Base-by-base conservation (phyloP, 164 flowering plant genomes). In the Taxillus chinensis region DNA sequence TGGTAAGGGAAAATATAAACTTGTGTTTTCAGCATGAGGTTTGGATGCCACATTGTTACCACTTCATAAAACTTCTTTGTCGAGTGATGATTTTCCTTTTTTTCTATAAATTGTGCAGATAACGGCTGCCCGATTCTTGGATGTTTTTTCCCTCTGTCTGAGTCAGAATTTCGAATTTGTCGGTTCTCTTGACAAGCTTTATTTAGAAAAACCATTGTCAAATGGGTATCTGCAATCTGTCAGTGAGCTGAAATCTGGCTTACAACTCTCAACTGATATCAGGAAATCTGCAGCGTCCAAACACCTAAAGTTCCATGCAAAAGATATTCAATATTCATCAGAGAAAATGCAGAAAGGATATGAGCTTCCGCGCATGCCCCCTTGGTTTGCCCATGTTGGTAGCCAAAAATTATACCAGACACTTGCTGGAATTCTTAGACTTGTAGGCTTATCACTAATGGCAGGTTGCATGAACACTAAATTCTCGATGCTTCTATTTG, bases 301-400 rank as follows among this genome's bases (percentile, higher is more conserved):
- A 59, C 45, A 40, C 45, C 54, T 77, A 40, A 65, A 68, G 39
- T 40, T 53, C 41, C 53, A 65, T 55, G 73, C 61, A 45, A 74
- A 59, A 67, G 65, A 53, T 62, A 53, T 50, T 41, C 55, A 62
- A 55, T 27, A 41, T 48, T 53, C 65, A 4, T 7, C 7, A 13
- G 74, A 74, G 57, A 40, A 43, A 63, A 50, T 15, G 14, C 62
- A 61, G 45, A 67, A 74, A 39, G 70, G 64, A 55, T 80, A 72
- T 68, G 80, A 78, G 71, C 82, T 93, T 67, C 99, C 97, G 48
- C 80, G 77, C 49, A 82, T 83, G 84, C 99, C 99, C 59, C 97
- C 99, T 67, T 93, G 99, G 99, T 89, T 90, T 77, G 57, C 61
- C 60, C 27, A 77, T 71, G 76, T 74, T 68, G 89, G 91, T 41